Base-by-base conservation (phyloP, 495 filamentous ascomycete genomes). In the Podospora pseudoanserina region DNA sequence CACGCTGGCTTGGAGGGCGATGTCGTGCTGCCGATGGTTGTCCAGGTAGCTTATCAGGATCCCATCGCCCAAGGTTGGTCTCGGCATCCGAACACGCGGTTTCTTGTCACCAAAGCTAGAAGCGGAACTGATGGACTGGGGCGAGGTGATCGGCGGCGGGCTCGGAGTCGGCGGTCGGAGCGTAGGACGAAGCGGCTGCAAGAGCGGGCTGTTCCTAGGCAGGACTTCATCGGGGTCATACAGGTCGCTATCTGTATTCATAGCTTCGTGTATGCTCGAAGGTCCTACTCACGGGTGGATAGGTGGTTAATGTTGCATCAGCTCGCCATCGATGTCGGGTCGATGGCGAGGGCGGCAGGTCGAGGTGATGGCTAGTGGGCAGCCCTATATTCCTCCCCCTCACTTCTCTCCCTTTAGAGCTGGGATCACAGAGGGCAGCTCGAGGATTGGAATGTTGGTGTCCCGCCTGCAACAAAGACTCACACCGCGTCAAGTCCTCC, bases 41-140 rank as follows among this genome's bases (percentile, higher is more conserved):
- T 78, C 84, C 63, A 88, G 82, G 68, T 81, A 78, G 30, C 75
- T 73, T 49, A 88, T 78, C 69, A 88, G 74, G 62, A 87, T 81
- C 57, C 78, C 84, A 84, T 88, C 84, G 72, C 84, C 86, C 68
- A 79, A 81, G 67, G 73, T 79, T 63, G 78, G 75, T 70, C 73
- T 74, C 68, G 76, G 67, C 66, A 70, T 74, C 61, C 80, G 80
- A 76, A 75, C 71, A 76, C 78, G 79, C 78, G 81, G 78, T 75
- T 73, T 78, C 70, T 75, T 79, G 64, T 68, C 66, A 65, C 76
- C 76, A 65, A 72, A 65, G 62, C 73, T 78, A 65, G 74, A 66
- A 71, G 76, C 70, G 72, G 72, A 73, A 80, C 81, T 82, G 72
- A 78, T 75, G 77, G 75, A 71, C 62, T 72, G 70, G 67, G 74